A percentile compares a stretch with the other conserved stretches of the same genome.
These are phyloP conservation scores for Cornus kousa DNA, from an alignment of 148 eudicot genomes.

Conservation along the genomic window DNA sequence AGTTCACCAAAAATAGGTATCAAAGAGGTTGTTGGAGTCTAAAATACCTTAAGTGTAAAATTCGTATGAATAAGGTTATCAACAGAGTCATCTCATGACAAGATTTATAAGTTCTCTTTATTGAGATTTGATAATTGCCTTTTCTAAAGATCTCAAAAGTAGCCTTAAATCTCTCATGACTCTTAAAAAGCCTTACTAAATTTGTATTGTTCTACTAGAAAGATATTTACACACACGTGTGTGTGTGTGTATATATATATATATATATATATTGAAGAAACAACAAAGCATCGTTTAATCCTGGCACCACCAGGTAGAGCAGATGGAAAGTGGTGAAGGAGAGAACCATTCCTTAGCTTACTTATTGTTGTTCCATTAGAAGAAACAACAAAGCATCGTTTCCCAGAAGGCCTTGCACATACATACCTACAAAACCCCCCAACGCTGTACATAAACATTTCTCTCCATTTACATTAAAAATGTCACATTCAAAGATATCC, in stretches of 20 bases:
- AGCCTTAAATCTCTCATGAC: no score
- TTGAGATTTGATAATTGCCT: no score
- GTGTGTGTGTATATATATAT: no score
- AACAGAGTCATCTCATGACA: no score
- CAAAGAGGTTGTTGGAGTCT: neutral
- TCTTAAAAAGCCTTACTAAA: no score
- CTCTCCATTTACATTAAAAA: neutral
- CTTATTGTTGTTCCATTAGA: constrained; percentile 89
- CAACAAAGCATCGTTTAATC: no score
- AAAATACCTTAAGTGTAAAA: neutral
- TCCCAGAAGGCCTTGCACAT: constrained; percentile 92
- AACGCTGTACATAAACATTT: neutral
- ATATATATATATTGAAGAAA: no score
- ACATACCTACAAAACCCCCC: constrained; percentile 66
- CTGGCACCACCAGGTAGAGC: constrained; percentile 85
- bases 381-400: constrained; percentile 93
- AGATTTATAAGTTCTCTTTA: no score
- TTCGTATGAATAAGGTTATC: no score
- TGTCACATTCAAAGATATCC: neutral
- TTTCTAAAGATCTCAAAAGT: no score
- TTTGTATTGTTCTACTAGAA: neutral
- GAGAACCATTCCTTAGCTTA: constrained; percentile 78
- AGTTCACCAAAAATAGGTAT: neutral
- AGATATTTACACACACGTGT: neutral
- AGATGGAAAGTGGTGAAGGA: constrained; percentile 86